Percentiles rank a stretch among this genome's conserved stretches.
Evolutionary conservation across 23 red algal genomes (phyloP).

Genomic region (Cyanidiococcus yangmingshanensis): DNA sequence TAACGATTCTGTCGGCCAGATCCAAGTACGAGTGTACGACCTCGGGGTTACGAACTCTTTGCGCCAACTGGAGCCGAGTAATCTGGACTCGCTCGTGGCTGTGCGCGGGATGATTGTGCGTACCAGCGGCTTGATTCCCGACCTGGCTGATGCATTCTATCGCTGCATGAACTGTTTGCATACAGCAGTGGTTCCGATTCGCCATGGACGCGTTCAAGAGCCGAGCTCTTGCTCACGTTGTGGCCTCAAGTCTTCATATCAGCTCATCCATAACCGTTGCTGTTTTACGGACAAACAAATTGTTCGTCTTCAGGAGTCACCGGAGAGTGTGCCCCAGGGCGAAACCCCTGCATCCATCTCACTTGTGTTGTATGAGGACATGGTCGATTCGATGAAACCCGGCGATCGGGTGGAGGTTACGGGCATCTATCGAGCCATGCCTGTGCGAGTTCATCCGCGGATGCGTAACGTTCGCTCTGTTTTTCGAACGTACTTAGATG

Average conservation of each 20-base stretch:
- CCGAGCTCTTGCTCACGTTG: conserved; percentile 64
- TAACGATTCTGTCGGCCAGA: not conserved
- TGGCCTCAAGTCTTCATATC: conserved; percentile 46
- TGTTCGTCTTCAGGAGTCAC: conserved; percentile 87
- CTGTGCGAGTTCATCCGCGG: conserved; percentile 67
- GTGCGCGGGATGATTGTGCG: conserved; percentile 94
- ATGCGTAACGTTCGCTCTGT: conserved; percentile 65
- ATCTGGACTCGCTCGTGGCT: conserved; percentile 56
- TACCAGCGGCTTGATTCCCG: conserved; percentile 53
- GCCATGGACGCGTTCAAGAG: conserved; percentile 66
- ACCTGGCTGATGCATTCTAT: conserved; percentile 84
- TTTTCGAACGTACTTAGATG: conserved; percentile 91
- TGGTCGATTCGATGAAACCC: conserved; percentile 85
- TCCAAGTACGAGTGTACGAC: conserved; percentile 51
- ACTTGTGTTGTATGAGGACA: conserved; percentile 68
- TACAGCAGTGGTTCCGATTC: conserved; percentile 46
- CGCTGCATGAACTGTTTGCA: conserved; percentile 60
- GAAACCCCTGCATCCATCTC: conserved; percentile 91
- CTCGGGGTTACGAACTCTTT: conserved; percentile 47
- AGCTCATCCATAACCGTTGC: conserved; percentile 72
- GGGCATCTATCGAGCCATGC: conserved; percentile 56
- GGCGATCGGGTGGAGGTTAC: conserved; percentile 96
- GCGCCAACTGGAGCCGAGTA: conserved; percentile 65
- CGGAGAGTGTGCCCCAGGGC: conserved; percentile 80
- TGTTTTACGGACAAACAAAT: conserved; percentile 87